These are phyloP conservation scores for Zygotorulaspora sp. DNA, from an alignment of 805 yeast species.

Conservation along the genomic window DNA sequence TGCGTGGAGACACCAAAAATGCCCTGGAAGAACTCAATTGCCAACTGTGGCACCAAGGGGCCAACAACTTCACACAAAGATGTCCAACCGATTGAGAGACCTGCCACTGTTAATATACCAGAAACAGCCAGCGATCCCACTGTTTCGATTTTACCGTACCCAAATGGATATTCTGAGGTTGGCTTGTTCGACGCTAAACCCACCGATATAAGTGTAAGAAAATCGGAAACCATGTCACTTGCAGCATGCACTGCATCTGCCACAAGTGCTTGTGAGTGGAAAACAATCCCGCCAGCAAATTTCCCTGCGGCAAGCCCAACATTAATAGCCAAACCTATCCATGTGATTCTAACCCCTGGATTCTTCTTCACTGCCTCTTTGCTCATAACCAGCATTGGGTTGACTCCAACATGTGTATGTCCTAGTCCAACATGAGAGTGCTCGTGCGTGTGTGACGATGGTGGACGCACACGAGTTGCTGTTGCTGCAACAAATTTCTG, in stretches of 20 bases:
- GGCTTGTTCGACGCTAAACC: constrained; percentile 64
- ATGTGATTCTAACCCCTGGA: constrained; percentile 89
- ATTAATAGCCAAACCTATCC: constrained; percentile 83
- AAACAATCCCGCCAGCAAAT: constrained; percentile 82
- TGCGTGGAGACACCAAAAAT: constrained; percentile 33
- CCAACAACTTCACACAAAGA: constrained; percentile 66
- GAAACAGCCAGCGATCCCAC: constrained; percentile 88
- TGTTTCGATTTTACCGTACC: constrained; percentile 90
- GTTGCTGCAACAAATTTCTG: constrained; percentile 12
- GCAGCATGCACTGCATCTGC: constrained; percentile 96
- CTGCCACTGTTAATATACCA: constrained; percentile 77
- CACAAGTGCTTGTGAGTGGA: constrained; percentile 89
- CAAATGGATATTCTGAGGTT: constrained; percentile 64
- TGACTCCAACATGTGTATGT: constrained; percentile 33
- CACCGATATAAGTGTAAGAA: constrained; percentile 84
- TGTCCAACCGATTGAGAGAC: constrained; percentile 84
- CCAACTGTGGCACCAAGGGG: constrained; percentile 58
- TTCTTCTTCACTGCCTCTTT: constrained; percentile 48
- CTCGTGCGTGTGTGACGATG: constrained; percentile 22
- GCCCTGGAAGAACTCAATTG: constrained; percentile 50
- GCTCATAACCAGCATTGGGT: constrained; percentile 36
- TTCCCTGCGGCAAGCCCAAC: constrained; percentile 82
- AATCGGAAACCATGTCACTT: constrained; percentile 84
- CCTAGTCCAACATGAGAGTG: constrained; percentile 36
- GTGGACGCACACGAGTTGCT: too few species aligned